phyloP scores from a whole-genome alignment of 1,139 yeast species.

The Pichia sp. region DNA sequence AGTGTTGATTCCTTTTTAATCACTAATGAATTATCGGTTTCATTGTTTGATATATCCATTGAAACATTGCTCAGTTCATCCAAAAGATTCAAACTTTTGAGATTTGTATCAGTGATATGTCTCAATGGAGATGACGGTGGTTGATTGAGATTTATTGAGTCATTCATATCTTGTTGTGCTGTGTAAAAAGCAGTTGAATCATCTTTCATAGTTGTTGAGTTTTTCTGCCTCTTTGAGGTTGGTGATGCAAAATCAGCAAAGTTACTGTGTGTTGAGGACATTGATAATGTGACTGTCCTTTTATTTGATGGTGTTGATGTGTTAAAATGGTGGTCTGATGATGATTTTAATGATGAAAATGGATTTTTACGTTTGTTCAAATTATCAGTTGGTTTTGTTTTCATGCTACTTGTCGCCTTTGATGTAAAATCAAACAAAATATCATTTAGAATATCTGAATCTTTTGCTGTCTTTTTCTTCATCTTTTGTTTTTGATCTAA shows the following conservation, averaged over 20 bases:
- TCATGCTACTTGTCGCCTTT: slow-evolving; percentile 16
- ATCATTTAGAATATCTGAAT: slow-evolving; percentile 38
- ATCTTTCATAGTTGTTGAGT: slow-evolving; percentile 12
- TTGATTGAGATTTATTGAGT: slow-evolving; percentile 10
- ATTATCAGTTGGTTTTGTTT: slow-evolving; percentile 19
- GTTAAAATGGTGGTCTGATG: background rate
- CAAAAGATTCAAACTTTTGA: slow-evolving; percentile 10
- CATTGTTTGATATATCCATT: slow-evolving; percentile 7
- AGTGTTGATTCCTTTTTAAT: background rate
- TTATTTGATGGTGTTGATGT: slow-evolving; percentile 12
- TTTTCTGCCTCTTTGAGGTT: slow-evolving; percentile 18
- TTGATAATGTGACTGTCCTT: slow-evolving; percentile 15
- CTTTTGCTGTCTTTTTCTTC: slow-evolving; percentile 25
- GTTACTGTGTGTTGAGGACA: slow-evolving; percentile 6
- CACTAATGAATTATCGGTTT: background rate
- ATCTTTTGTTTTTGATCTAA: slow-evolving; percentile 16
- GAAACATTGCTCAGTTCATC: slow-evolving; percentile 12
- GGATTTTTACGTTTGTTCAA: slow-evolving; percentile 22
- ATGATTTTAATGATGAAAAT: slow-evolving; percentile 23
- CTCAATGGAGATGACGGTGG: slow-evolving; percentile 28
- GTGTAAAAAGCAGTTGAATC: slow-evolving; percentile 18
- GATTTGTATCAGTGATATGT: background rate
- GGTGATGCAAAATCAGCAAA: slow-evolving; percentile 14
- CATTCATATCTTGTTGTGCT: slow-evolving; percentile 20
- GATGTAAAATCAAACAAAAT: slow-evolving; percentile 40